These are phyloP conservation scores for Copromyces sp. DNA, from an alignment of 495 filamentous ascomycete genomes.

Conservation along the genomic window DNA sequence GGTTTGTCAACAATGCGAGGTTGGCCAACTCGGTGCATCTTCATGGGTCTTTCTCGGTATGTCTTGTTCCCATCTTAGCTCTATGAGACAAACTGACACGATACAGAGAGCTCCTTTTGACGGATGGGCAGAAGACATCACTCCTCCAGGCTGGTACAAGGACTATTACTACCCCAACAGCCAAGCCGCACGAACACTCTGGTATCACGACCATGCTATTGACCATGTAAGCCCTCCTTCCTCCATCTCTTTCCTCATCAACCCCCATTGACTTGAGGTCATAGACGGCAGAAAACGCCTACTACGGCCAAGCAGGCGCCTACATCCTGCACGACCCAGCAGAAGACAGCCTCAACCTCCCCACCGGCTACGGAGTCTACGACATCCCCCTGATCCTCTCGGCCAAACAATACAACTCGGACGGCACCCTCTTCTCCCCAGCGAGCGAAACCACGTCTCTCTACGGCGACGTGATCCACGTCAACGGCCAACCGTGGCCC, in stretches of 20 bases:
- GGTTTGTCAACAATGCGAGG: constrained; percentile 40
- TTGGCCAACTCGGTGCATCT: constrained; percentile 37
- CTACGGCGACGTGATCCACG: constrained; percentile 45
- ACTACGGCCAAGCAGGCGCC: constrained; percentile 43
- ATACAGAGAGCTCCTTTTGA: constrained; percentile 24
- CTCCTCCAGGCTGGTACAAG: constrained; percentile 40
- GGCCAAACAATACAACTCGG: constrained; percentile 38
- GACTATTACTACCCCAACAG: constrained; percentile 52
- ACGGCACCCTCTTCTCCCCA: constrained; percentile 35
- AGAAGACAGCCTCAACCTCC: constrained; percentile 36
- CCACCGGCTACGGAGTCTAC: constrained; percentile 35
- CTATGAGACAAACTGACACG: neutral
- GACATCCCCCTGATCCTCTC: constrained; percentile 43
- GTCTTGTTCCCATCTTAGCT: neutral
- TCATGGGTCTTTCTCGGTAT: constrained; percentile 38
- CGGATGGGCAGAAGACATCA: constrained; percentile 48
- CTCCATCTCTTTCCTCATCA: neutral
- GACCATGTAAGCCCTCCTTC: constrained; percentile 12
- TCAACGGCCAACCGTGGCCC: constrained; percentile 50
- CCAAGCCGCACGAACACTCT: constrained; percentile 39
- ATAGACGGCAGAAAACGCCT: constrained; percentile 41
- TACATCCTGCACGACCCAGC: constrained; percentile 32
- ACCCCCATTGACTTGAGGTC: neutral
- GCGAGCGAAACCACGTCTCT: constrained; percentile 30
- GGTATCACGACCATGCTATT: constrained; percentile 49